A percentile compares a stretch with the other conserved stretches of the same genome.
Conservation (phyloP, 139 green algal species). For the Chlamydomonas sp. region DNA sequence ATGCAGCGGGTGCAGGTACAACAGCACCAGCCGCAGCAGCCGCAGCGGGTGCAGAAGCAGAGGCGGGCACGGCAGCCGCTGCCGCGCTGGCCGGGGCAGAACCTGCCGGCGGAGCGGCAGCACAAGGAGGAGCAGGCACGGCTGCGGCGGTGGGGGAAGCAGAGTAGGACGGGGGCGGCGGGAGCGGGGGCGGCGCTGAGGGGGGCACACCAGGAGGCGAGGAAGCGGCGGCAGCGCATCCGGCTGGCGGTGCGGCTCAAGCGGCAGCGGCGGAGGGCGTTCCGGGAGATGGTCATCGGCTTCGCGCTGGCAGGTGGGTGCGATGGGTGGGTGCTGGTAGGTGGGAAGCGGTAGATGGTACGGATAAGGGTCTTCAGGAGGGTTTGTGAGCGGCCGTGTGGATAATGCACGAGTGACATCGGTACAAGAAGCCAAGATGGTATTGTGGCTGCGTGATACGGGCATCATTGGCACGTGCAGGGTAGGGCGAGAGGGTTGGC, state of each 20-base stretch:
- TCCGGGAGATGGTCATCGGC: slow-evolving; percentile 21
- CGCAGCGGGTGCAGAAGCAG: neutral
- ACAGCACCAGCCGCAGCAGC: neutral
- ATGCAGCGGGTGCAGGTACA: neutral
- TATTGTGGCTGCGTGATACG: no score
- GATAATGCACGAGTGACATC: no score
- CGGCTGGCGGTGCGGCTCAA: neutral
- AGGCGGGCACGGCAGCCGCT: neutral
- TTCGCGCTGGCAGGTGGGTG: slow-evolving; percentile 12
- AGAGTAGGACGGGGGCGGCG: neutral
- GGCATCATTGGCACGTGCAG: no score
- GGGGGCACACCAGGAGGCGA: slow-evolving; percentile 24
- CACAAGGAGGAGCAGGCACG: no score
- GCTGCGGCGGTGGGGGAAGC: no score
- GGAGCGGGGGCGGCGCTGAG: neutral
- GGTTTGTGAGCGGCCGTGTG: no score
- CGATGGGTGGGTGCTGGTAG: neutral
- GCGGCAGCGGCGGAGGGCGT: slow-evolving; percentile 19
- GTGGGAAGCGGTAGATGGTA: no score
- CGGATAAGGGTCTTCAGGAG: no score
- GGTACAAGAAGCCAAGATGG: no score
- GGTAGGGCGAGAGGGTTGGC: no score
- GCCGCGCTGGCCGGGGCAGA: neutral
- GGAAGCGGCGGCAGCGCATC: slow-evolving; percentile 17
- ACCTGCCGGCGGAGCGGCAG: no score